These are phyloP conservation scores for Penicillium sp. DNA, from an alignment of 2,329 filamentous ascomycete genomes.

Conservation along the genomic window DNA sequence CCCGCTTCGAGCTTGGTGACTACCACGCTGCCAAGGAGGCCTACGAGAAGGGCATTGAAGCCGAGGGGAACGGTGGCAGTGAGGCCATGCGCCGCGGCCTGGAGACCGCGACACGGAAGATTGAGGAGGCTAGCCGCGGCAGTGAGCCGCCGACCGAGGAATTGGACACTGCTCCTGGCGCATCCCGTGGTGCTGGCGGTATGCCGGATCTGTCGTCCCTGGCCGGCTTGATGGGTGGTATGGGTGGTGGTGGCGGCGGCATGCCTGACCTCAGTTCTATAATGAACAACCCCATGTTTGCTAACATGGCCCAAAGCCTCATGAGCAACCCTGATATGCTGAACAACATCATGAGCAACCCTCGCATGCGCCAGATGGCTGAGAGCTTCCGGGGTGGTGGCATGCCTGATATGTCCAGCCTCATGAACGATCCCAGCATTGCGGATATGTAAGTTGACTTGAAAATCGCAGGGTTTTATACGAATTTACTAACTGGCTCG, in stretches of 20 bases:
- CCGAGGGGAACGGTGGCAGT: constrained; percentile 88
- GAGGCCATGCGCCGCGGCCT: constrained; percentile 97
- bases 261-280: constrained; percentile 84
- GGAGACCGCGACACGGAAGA: constrained; percentile 83
- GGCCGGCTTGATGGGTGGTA: constrained; percentile 63
- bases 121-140: constrained; percentile 69
- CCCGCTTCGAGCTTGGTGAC: constrained; percentile 85
- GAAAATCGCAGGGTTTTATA: not conserved
- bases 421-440: constrained; percentile 91
- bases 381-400: constrained; percentile 71
- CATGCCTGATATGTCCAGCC: constrained; percentile 75
- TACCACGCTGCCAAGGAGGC: constrained; percentile 90
- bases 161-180: constrained; percentile 48
- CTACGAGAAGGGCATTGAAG: constrained; percentile 85
- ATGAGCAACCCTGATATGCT: constrained; percentile 96
- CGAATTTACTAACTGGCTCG: constrained; percentile 5
- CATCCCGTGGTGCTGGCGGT: constrained; percentile 48
- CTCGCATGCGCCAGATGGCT: constrained; percentile 79
- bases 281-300: constrained; percentile 98
- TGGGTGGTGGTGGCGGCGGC: constrained; percentile 48
- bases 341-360: constrained; percentile 90
- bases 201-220: constrained; percentile 68
- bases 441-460: constrained; percentile 74
- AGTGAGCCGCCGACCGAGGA: constrained; percentile 48
- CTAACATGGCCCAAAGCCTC: constrained; percentile 90